phyloP scores from a whole-genome alignment of 2,329 filamentous ascomycete species.

The Colletotrichum sp. region DNA sequence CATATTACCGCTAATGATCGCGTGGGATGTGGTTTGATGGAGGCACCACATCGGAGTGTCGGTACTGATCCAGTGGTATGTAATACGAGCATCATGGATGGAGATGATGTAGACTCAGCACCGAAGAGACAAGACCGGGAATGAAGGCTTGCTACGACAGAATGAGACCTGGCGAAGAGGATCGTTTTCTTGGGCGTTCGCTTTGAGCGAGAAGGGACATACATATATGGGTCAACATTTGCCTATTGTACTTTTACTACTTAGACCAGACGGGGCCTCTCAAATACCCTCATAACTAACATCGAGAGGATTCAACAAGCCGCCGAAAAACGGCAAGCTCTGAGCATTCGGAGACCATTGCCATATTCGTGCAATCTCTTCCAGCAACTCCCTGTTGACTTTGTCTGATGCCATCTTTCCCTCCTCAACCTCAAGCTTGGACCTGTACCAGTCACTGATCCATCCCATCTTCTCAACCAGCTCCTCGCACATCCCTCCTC shows the following conservation, averaged over 20 bases:
- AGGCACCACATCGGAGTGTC: not conserved
- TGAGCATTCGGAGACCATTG: not conserved
- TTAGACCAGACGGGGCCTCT: not conserved
- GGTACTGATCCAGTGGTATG: not conserved
- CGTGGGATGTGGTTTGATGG: not conserved
- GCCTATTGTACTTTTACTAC: not conserved
- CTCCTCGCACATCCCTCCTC: not conserved
- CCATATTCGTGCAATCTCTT: constrained; percentile 2
- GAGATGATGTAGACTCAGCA: not conserved
- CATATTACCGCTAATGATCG: constrained; percentile 9
- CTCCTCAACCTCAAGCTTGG: not conserved
- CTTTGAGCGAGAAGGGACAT: not conserved
- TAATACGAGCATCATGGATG: not conserved
- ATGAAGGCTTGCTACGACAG: not conserved
- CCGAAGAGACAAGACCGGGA: not conserved
- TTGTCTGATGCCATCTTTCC: not conserved
- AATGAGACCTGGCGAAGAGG: not conserved
- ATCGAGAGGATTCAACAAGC: not conserved
- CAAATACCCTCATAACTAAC: not conserved
- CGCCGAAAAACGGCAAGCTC: not conserved
- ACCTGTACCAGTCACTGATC: not conserved
- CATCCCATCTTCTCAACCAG: constrained; percentile 1
- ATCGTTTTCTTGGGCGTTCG: not conserved
- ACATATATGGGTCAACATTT: not conserved
- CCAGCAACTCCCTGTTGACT: not conserved